These are phyloP conservation scores for Botrytis galanthina DNA, from an alignment of 2,329 filamentous ascomycete species.

Conservation along the genomic window DNA sequence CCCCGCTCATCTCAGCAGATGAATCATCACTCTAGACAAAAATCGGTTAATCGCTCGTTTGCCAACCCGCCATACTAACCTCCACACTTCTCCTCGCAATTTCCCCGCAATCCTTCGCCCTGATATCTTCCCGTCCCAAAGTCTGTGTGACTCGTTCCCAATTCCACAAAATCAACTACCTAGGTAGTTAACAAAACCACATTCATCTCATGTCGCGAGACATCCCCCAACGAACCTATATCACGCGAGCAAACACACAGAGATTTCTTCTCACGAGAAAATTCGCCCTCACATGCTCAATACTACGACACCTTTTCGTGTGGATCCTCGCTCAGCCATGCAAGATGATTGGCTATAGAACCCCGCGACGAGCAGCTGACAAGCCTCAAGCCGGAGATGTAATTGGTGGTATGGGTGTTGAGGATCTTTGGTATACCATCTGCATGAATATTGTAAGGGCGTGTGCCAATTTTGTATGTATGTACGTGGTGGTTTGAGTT, in stretches of 20 bases:
- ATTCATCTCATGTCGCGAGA: neutral
- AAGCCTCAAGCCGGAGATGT: neutral
- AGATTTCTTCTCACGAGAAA: neutral
- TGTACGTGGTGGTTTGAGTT: neutral
- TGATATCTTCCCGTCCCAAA: neutral
- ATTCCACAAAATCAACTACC: neutral
- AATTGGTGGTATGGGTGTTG: neutral
- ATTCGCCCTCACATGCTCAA: neutral
- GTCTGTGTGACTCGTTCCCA: neutral
- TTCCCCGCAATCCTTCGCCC: neutral
- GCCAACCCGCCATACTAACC: neutral
- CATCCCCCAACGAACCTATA: neutral
- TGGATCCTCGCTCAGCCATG: neutral
- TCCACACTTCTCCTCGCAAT: neutral
- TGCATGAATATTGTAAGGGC: neutral
- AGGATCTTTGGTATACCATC: neutral
- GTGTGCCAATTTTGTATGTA: neutral
- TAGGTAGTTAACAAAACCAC: neutral
- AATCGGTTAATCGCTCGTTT: neutral
- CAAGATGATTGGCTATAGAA: neutral
- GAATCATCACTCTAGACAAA: neutral
- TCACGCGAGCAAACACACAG: neutral
- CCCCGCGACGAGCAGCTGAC: neutral
- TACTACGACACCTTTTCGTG: neutral
- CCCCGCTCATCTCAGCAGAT: neutral